Percentiles rank a stretch among this genome's conserved stretches.
Evolutionary conservation across 139 green algal species (phyloP).

Genomic region (Volvox africanus): DNA sequence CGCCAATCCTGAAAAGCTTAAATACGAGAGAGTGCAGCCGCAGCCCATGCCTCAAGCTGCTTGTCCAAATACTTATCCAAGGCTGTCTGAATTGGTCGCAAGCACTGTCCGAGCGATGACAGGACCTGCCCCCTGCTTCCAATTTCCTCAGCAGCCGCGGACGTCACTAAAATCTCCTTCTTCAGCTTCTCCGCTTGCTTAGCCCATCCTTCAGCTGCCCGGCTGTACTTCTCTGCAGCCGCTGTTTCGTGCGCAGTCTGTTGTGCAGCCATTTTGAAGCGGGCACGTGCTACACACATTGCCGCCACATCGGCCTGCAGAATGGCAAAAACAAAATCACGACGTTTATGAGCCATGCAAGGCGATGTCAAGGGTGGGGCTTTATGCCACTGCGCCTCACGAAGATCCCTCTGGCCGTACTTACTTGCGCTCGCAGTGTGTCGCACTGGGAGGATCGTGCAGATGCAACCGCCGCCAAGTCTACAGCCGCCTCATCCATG

Average conservation of each 20-base stretch:
- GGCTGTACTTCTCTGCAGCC: slow-evolving; percentile 2
- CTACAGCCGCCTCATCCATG: background rate
- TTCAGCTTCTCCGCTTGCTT: slow-evolving; percentile 26
- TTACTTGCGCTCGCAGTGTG: background rate
- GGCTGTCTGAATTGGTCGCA: background rate
- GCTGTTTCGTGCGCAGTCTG: background rate
- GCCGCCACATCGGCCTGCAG: background rate
- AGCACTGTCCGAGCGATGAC: background rate
- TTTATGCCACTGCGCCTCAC: too few species aligned
- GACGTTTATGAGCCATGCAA: too few species aligned
- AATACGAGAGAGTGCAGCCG: background rate
- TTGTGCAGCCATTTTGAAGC: background rate
- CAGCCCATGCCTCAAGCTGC: slow-evolving; percentile 30
- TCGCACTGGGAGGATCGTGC: background rate
- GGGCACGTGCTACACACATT: slow-evolving; percentile 6
- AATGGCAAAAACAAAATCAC: background rate
- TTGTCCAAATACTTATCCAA: slow-evolving; percentile 28
- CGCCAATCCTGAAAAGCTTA: background rate
- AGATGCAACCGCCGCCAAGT: background rate
- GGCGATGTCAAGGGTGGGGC: too few species aligned
- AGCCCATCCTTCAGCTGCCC: background rate
- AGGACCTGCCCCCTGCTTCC: background rate
- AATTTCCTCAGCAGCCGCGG: slow-evolving; percentile 1
- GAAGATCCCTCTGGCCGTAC: background rate
- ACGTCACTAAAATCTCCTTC: background rate